Percentiles rank a stretch among this genome's conserved stretches.
Evolutionary conservation across 83 land plant genomes (phyloP).

Genomic region (Larix sibirica): DNA sequence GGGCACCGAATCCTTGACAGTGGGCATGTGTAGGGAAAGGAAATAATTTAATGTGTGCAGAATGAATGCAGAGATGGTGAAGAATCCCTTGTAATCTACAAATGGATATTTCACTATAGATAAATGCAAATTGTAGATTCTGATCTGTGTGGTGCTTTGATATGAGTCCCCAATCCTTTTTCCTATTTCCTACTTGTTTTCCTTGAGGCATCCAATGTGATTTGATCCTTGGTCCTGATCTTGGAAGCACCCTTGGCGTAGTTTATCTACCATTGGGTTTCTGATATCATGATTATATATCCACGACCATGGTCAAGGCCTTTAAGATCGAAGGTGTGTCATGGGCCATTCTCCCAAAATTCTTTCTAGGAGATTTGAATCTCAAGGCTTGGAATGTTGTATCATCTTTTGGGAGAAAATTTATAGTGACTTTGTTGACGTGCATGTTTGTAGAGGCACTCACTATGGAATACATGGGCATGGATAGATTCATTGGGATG

Average conservation of each 20-base stretch:
- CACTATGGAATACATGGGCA: constrained; percentile 10
- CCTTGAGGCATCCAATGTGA: constrained; percentile 15
- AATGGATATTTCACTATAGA: neutral
- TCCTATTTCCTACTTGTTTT: constrained; percentile 20
- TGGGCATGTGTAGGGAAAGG: too few relatives aligned
- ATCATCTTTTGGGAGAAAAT: constrained; percentile 3
- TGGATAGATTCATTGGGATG: constrained; percentile 12
- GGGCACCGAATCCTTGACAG: too few relatives aligned
- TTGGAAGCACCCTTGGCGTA: constrained; percentile 13
- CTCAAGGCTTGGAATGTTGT: constrained; percentile 14
- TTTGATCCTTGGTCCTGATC: constrained; percentile 13
- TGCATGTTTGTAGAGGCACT: constrained; percentile 18
- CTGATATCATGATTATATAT: constrained; percentile 15
- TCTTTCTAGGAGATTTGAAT: constrained; percentile 18
- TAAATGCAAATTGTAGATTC: constrained; percentile 15
- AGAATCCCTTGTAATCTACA: too few relatives aligned
- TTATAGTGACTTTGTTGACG: neutral
- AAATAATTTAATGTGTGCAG: too few relatives aligned
- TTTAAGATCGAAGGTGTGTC: constrained; percentile 13
- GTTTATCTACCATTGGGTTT: constrained; percentile 17
- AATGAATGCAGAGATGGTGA: too few relatives aligned
- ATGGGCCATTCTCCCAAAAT: constrained; percentile 21
- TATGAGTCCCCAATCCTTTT: constrained; percentile 11
- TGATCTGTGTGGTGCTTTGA: constrained; percentile 20
- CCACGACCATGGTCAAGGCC: constrained; percentile 8